phyloP scores from a whole-genome alignment of 805 yeast genomes.

The Wickerhamomyces chaumierensis region DNA sequence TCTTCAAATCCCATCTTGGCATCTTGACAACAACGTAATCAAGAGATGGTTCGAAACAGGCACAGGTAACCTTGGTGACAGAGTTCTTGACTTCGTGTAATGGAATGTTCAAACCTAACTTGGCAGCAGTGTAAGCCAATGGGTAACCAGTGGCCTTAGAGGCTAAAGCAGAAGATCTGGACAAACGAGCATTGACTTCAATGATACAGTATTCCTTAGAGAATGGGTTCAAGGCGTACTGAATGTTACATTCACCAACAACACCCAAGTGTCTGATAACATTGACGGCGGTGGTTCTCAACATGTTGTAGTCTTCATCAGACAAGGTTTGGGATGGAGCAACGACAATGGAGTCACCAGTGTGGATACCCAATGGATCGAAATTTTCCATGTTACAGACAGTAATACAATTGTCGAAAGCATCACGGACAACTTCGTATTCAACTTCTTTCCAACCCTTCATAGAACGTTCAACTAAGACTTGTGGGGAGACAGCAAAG shows the following conservation, averaged over 20 bases:
- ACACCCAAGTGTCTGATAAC: constrained; percentile 96
- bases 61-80: constrained; percentile 87
- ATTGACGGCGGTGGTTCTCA: constrained; percentile 94
- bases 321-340: constrained; percentile 97
- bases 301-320: constrained; percentile 95
- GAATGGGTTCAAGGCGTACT: constrained; percentile 89
- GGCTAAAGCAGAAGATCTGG: constrained; percentile 97
- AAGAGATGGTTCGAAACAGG: constrained; percentile 94
- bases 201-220: constrained; percentile 93
- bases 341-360: constrained; percentile 98
- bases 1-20: constrained; percentile 98
- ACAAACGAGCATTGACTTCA: constrained; percentile 95
- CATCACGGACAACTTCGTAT: constrained; percentile 97
- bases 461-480: constrained; percentile 89
- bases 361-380: constrained; percentile 96
- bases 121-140: constrained; percentile 95
- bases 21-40: constrained; percentile 96
- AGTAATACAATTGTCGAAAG: constrained; percentile 93
- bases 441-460: constrained; percentile 99
- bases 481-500: constrained; percentile 93
- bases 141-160: constrained; percentile 99
- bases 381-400: constrained; percentile 99
- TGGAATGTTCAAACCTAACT: constrained; percentile 86
- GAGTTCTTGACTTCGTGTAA: constrained; percentile 86
- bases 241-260: constrained; percentile 98